Percentiles rank a stretch among this genome's conserved stretches.
Evolutionary conservation across 805 yeast species (phyloP).

Genomic region (Priceomyces haplophilus): DNA sequence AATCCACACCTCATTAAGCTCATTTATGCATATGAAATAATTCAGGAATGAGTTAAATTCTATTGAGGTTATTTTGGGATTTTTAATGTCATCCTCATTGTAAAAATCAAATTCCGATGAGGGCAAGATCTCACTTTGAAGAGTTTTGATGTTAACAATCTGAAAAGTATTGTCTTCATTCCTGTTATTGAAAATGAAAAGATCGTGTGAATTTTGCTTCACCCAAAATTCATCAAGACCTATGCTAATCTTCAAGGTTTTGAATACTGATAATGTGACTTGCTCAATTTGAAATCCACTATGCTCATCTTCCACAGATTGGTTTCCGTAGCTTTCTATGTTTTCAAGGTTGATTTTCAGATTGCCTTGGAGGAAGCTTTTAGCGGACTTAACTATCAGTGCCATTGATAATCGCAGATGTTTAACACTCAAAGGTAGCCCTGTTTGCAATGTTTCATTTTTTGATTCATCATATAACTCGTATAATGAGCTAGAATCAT

Average conservation of each 20-base stretch:
- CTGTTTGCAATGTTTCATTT: conserved; percentile 32
- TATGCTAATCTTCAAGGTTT: conserved; percentile 32
- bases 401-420: conserved; percentile 25
- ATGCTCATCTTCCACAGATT: conserved; percentile 29
- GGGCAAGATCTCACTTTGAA: conserved; percentile 25
- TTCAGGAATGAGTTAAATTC: conserved; percentile 24
- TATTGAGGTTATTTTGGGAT: conserved; percentile 16
- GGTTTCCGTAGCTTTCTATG: conserved; percentile 31
- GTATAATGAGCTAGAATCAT: conserved; percentile 29
- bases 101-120: conserved; percentile 32
- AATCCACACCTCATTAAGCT: conserved; percentile 24
- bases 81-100: conserved; percentile 5
- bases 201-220: conserved; percentile 37
- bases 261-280: conserved; percentile 27
- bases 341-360: conserved; percentile 28
- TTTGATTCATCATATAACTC: conserved; percentile 27
- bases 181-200: conserved; percentile 28
- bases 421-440: conserved; percentile 30
- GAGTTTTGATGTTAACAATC: conserved; percentile 30
- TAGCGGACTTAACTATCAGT: conserved; percentile 28
- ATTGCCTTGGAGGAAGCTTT: conserved; percentile 28
- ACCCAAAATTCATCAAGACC: conserved; percentile 34
- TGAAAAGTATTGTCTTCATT: conserved; percentile 25
- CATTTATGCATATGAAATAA: conserved; percentile 28
- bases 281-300: conserved; percentile 24